Conservation (phyloP, 257 asterid genomes). For the Avicennia marina region DNA sequence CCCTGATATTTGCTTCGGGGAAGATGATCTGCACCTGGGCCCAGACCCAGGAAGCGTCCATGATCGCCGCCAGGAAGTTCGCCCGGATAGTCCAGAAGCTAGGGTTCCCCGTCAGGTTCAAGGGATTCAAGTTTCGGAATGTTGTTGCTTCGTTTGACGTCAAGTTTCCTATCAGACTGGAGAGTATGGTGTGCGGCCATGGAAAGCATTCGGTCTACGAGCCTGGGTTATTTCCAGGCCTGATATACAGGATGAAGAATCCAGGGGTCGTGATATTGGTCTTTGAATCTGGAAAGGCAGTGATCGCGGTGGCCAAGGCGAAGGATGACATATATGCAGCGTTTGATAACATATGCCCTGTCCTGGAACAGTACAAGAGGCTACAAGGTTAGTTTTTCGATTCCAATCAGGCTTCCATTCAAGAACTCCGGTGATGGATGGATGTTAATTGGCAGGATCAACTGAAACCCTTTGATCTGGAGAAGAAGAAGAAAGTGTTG, state of each 20-base stretch:
- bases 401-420: too few relatives aligned
- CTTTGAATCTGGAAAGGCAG: constrained; percentile 37
- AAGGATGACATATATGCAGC: not conserved
- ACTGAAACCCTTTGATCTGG: too few relatives aligned
- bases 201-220: constrained; percentile 34
- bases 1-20: constrained; percentile 39
- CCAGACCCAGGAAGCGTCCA: constrained; percentile 32
- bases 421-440: too few relatives aligned
- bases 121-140: constrained; percentile 41
- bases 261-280: constrained; percentile 34
- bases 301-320: constrained; percentile 39
- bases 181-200: constrained; percentile 23
- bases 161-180: constrained; percentile 38
- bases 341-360: too few relatives aligned
- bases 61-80: constrained; percentile 37
- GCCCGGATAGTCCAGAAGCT: constrained; percentile 34
- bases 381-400: too few relatives aligned
- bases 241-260: constrained; percentile 35
- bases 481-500: too few relatives aligned
- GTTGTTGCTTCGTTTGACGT: too few relatives aligned
- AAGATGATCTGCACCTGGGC: constrained; percentile 39
- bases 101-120: constrained; percentile 32
- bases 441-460: too few relatives aligned
- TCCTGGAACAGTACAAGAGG: too few relatives aligned
- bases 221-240: constrained; percentile 39